Conservation (phyloP, 2,329 filamentous ascomycete genomes). For the Blastomyces silverae region DNA sequence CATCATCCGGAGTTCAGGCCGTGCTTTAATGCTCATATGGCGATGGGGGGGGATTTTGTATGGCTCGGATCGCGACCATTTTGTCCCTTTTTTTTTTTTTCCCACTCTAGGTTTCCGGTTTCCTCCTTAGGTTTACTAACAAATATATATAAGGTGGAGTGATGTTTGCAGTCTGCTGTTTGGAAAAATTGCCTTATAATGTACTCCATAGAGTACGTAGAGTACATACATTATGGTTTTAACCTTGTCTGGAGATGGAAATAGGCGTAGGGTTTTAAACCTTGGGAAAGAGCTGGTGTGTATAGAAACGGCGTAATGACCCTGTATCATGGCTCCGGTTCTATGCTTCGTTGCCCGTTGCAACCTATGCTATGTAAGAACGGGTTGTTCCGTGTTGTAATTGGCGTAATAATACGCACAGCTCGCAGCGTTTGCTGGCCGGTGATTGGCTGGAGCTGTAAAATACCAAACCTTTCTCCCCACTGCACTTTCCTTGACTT, state of each 20-base stretch:
- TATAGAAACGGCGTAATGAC: conserved; percentile 15
- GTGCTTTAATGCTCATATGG: neutral
- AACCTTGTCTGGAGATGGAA: too few species aligned
- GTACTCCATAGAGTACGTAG: too few species aligned
- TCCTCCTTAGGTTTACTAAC: neutral
- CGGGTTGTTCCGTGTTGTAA: conserved; percentile 12
- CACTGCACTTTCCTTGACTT: too few species aligned
- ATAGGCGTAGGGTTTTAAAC: too few species aligned
- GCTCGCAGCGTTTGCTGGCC: neutral
- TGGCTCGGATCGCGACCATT: neutral
- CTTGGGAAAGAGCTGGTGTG: neutral
- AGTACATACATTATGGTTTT: too few species aligned
- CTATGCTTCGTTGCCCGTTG: conserved; percentile 9
- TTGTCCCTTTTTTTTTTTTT: neutral
- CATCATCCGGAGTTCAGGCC: conserved; percentile 4
- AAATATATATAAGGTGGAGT: neutral
- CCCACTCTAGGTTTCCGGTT: neutral
- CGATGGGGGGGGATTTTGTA: neutral
- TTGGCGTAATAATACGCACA: neutral
- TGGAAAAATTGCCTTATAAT: too few species aligned
- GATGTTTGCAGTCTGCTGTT: neutral
- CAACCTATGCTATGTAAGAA: neutral
- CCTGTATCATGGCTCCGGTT: neutral
- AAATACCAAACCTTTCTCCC: conserved; percentile 9
- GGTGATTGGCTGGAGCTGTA: neutral